phyloP scores from a whole-genome alignment of 768 basidiomycete species.

The Fomitopsis pulvina region DNA sequence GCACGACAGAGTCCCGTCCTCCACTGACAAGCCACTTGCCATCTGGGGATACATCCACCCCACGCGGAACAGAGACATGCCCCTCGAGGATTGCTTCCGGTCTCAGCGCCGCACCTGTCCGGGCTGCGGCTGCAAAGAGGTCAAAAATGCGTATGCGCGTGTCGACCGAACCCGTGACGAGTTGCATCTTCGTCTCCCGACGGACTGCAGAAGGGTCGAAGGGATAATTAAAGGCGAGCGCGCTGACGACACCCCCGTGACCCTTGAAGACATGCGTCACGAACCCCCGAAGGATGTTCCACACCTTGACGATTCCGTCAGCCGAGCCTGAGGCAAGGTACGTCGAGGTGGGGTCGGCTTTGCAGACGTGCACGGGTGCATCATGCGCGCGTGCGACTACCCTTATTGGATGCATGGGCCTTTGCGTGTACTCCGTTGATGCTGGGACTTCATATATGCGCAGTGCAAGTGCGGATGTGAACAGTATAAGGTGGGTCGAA shows the following conservation, averaged over 20 bases:
- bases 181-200: constrained; percentile 52
- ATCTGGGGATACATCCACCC: constrained; percentile 77
- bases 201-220: constrained; percentile 45
- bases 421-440: constrained; percentile 32
- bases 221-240: constrained; percentile 79
- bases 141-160: constrained; percentile 91
- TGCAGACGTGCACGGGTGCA: constrained; percentile 88
- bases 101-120: constrained; percentile 48
- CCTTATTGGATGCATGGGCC: constrained; percentile 61
- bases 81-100: constrained; percentile 85
- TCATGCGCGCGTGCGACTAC: constrained; percentile 83
- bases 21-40: constrained; percentile 89
- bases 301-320: constrained; percentile 95
- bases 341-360: constrained; percentile 76
- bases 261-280: constrained; percentile 94
- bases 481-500: constrained; percentile 66
- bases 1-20: constrained; percentile 86
- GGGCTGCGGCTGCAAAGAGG: constrained; percentile 57
- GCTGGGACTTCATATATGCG: constrained; percentile 78
- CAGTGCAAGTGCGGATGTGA: constrained; percentile 75
- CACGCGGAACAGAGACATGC: constrained; percentile 91
- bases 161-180: constrained; percentile 90
- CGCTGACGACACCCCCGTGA: constrained; percentile 96
- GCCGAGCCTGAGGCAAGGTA: constrained; percentile 95
- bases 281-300: constrained; percentile 84